Evolutionary conservation across 2,329 filamentous ascomycete genomes (phyloP).

Genomic region (Arthrobotrys conoides): DNA sequence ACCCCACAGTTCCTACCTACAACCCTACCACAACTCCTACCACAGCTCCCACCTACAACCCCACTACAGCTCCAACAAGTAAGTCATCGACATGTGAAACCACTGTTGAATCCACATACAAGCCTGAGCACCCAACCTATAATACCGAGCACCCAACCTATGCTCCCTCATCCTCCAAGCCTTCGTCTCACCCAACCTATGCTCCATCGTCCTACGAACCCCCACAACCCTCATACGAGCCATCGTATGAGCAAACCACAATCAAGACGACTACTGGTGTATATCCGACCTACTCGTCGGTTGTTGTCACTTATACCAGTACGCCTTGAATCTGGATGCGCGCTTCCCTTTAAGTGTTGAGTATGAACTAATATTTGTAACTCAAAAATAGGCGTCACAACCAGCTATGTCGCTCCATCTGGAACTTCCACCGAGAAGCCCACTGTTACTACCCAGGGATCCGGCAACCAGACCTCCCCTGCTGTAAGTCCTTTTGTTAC

Average conservation of each 20-base stretch:
- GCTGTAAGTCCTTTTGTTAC: slow-evolving; percentile 33
- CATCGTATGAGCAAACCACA: slow-evolving; percentile 43
- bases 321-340: slow-evolving; percentile 30
- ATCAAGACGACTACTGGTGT: slow-evolving; percentile 48
- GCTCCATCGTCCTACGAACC: slow-evolving; percentile 29
- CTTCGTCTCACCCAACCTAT: slow-evolving; percentile 38
- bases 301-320: slow-evolving; percentile 42
- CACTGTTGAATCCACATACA: slow-evolving; percentile 22
- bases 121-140: slow-evolving; percentile 18
- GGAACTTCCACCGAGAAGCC: slow-evolving; percentile 12
- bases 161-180: slow-evolving; percentile 14
- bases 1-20: slow-evolving; percentile 17
- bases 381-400: slow-evolving; percentile 6
- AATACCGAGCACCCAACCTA: slow-evolving; percentile 20
- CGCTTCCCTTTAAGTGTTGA: neutral
- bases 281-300: slow-evolving; percentile 34
- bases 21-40: slow-evolving; percentile 17
- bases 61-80: slow-evolving; percentile 17
- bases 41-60: neutral
- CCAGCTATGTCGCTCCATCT: slow-evolving; percentile 23
- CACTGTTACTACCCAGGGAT: slow-evolving; percentile 30
- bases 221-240: slow-evolving; percentile 28
- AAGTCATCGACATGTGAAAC: slow-evolving; percentile 15
- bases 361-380: slow-evolving; percentile 16
- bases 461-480: slow-evolving; percentile 36